phyloP scores from a whole-genome alignment of 164 flowering plant genomes.

The Annona squamosa region DNA sequence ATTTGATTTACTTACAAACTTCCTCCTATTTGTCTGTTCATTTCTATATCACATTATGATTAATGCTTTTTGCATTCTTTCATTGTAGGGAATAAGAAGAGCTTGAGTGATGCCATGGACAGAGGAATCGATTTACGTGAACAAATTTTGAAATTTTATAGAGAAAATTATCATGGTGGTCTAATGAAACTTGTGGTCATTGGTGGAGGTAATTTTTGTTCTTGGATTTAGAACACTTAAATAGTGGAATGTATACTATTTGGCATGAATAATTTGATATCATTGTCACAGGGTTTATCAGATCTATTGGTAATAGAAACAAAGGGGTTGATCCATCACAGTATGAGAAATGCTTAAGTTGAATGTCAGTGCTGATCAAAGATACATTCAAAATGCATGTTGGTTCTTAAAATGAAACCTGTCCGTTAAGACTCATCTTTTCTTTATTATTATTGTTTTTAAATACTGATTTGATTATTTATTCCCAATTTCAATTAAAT shows the following conservation, averaged over 20 bases:
- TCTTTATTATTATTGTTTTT: too few species aligned
- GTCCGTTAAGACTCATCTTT: too few species aligned
- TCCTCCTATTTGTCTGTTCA: background rate
- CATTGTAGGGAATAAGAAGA: conserved; percentile 78
- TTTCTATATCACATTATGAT: conserved; percentile 2
- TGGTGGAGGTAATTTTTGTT: conserved; percentile 72
- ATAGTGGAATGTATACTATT: too few species aligned
- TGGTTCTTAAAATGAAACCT: too few species aligned
- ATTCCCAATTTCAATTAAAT: too few species aligned
- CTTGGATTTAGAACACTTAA: background rate
- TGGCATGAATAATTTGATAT: background rate
- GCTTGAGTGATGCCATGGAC: conserved; percentile 84
- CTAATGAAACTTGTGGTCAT: conserved; percentile 89
- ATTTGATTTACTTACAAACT: too few species aligned
- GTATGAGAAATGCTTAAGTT: too few species aligned
- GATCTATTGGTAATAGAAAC: background rate
- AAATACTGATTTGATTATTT: too few species aligned
- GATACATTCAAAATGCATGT: too few species aligned
- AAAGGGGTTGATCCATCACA: too few species aligned
- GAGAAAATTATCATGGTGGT: conserved; percentile 67
- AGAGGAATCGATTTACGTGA: conserved; percentile 77
- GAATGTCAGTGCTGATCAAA: too few species aligned
- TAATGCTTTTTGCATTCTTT: conserved; percentile 5
- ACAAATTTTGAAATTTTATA: conserved; percentile 56
- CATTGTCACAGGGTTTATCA: background rate